Base-by-base conservation (phyloP, 495 filamentous ascomycete genomes). In the Haplographium delicatum region DNA sequence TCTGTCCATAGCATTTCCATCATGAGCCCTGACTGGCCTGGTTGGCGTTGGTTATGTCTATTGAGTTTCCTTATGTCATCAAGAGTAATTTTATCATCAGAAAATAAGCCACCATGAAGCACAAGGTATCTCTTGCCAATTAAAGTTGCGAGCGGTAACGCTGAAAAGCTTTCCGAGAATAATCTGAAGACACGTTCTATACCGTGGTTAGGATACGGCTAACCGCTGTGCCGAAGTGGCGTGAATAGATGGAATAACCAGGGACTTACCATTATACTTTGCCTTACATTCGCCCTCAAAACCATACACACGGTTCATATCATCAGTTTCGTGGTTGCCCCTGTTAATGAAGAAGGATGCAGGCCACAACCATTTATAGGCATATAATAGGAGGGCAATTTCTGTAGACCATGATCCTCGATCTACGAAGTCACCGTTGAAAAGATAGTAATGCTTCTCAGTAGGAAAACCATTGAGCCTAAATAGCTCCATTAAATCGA, bases 1-100 rank as follows among this genome's bases (percentile, higher is more conserved):
- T 99, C 93, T 0, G 93, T 97, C 93, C 93, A 99, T 16, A 99
- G 80, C 94, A 99, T 99, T 67, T 99, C 93, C 93, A 99, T 97
- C 93, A 99, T 99, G 58, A 99, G 71, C 25, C 93, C 93, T 37
- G 83, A 67, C 65, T 97, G 93, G 19, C 94, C 94, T n/a, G 93
- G 93, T 62, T 99, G 93, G 23, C 88, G 79, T 71, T 97, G 94
- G 65, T 79, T 82, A 68, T 96, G 91, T 57, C 93, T 79, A 65
- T 97, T 81, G 31, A 97, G 74, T 68, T 91, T 94, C 42, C 94
- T 77, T 59, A 99, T 88, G 60, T 98, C 94, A 58, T 97, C 87
- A 25, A 99, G 71, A 1, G 86, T 85, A 33, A 86, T 82, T 48
- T 93, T 94, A 68, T 99, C 93, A 66, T 99, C 90, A 9, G 91